Conservation (phyloP, 1,139 yeast genomes). For the Kodamaea anthophila region DNA sequence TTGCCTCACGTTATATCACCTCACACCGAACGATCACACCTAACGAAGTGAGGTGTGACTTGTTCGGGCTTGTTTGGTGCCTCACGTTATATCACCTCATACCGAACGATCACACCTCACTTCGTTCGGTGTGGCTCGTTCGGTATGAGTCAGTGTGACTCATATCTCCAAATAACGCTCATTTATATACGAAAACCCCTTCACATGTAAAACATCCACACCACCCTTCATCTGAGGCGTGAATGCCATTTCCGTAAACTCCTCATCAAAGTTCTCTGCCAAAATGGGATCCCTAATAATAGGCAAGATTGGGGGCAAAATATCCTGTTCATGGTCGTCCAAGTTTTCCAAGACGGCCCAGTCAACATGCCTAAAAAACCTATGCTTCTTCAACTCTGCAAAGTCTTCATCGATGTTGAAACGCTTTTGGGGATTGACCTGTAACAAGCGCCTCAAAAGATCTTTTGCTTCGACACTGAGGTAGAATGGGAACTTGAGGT, state of each 20-base stretch:
- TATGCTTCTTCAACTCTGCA: constrained; percentile 54
- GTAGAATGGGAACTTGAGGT: constrained; percentile 74
- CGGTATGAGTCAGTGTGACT: not conserved
- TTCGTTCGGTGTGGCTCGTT: not conserved
- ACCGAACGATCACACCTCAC: not conserved
- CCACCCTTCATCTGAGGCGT: constrained; percentile 29
- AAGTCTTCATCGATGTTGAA: constrained; percentile 59
- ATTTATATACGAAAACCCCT: constrained; percentile 41
- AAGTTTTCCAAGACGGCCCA: constrained; percentile 61
- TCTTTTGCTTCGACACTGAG: constrained; percentile 83
- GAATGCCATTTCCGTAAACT: constrained; percentile 73
- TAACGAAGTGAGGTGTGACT: no score
- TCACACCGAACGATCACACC: no score
- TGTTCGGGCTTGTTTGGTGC: no score
- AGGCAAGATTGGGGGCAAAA: constrained; percentile 78
- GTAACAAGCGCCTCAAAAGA: constrained; percentile 62
- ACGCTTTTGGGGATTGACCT: constrained; percentile 70
- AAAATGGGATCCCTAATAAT: constrained; percentile 75
- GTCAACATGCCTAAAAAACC: constrained; percentile 72
- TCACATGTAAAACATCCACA: constrained; percentile 33
- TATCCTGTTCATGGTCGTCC: constrained; percentile 13
- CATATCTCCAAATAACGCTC: constrained; percentile 25
- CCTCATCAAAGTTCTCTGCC: constrained; percentile 89
- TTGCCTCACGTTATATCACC: no score
- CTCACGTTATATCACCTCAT: no score